A percentile compares a stretch with the other conserved stretches of the same genome.
phyloP scores from a whole-genome alignment of 2,329 filamentous ascomycete genomes.

The Colletotrichum siamense region DNA sequence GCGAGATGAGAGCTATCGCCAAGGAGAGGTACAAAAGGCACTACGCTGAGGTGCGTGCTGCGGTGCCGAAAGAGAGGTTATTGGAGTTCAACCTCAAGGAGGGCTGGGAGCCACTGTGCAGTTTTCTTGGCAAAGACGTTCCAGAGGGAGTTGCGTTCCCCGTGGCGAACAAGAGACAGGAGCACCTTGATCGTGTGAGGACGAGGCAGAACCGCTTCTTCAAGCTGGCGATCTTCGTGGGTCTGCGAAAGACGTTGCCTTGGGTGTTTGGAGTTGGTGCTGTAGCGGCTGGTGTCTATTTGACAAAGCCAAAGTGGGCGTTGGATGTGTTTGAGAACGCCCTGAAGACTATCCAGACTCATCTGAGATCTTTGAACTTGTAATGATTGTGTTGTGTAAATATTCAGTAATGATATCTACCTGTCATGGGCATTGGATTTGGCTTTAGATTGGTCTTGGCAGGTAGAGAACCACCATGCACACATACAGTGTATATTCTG shows the following conservation, averaged over 20 bases:
- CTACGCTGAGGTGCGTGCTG: conserved; percentile 40
- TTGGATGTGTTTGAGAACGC: neutral
- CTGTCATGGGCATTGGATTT: neutral
- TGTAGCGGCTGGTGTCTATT: neutral
- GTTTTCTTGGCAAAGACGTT: conserved; percentile 40
- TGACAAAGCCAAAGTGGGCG: neutral
- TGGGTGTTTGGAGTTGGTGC: neutral
- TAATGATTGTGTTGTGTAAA: neutral
- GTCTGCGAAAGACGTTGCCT: neutral
- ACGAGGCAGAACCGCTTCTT: conserved; percentile 6
- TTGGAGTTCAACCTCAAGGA: conserved; percentile 44
- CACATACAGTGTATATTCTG: too few relatives aligned
- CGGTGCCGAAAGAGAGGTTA: conserved; percentile 36
- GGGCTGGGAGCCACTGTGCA: conserved; percentile 47
- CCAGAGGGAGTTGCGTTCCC: conserved; percentile 37
- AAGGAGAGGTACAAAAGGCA: conserved; percentile 40
- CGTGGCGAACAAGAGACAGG: conserved; percentile 33
- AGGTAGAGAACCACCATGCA: fast-evolving
- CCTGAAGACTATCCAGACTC: neutral
- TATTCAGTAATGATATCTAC: neutral
- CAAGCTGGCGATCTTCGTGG: neutral
- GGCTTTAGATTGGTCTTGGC: neutral
- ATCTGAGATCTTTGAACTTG: neutral
- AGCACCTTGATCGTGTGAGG: conserved; percentile 8
- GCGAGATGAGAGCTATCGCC: conserved; percentile 41